Evolutionary conservation across 768 basidiomycete species (phyloP).

Genomic region (Panaeolus cyanescens): DNA sequence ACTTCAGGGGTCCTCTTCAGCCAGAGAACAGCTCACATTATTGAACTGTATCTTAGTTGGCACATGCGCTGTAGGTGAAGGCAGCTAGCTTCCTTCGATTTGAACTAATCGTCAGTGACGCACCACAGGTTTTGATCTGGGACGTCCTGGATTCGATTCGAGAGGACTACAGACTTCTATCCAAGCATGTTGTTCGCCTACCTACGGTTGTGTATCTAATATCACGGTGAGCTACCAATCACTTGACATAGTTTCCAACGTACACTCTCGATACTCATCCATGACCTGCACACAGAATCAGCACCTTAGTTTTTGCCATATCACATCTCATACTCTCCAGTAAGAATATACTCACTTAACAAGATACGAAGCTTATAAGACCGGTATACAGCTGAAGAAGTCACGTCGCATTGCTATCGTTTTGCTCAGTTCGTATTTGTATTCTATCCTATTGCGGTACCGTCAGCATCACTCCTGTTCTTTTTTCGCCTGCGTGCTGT

Average conservation of each 20-base stretch:
- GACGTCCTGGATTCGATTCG: background rate
- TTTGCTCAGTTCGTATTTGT: background rate
- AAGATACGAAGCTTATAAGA: too few species aligned
- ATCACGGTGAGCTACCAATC: background rate
- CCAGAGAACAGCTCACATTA: background rate
- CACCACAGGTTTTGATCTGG: background rate
- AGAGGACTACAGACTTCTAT: background rate
- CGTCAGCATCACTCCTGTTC: constrained; percentile 27
- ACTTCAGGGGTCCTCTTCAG: background rate
- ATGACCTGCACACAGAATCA: background rate
- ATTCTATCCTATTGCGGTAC: constrained; percentile 22
- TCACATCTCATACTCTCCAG: background rate
- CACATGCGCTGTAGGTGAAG: background rate
- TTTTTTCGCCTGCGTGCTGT: constrained; percentile 28
- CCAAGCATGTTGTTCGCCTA: background rate
- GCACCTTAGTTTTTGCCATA: background rate
- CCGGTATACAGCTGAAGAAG: background rate
- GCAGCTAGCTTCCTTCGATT: background rate
- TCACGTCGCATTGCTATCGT: constrained; percentile 3
- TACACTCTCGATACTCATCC: too few species aligned
- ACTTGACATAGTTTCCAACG: too few species aligned
- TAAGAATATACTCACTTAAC: too few species aligned
- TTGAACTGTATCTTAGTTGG: background rate
- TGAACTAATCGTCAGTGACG: background rate
- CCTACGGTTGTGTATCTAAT: background rate